These are phyloP conservation scores for Eurotiales sp. DNA, from an alignment of 2,329 filamentous ascomycete species.

Conservation along the genomic window DNA sequence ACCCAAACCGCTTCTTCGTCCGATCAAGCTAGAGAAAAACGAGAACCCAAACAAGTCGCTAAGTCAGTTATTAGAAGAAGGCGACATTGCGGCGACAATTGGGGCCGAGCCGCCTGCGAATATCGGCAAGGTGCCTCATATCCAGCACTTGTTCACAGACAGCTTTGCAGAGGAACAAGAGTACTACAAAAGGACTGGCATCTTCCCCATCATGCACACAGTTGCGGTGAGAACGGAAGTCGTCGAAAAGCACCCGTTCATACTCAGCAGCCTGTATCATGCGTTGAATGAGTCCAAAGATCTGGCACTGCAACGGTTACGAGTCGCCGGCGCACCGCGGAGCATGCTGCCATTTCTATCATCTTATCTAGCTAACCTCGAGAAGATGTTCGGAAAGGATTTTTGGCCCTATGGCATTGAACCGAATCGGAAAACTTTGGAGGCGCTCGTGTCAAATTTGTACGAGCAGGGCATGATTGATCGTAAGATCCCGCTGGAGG, in stretches of 20 bases:
- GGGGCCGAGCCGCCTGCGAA: conserved; percentile 30
- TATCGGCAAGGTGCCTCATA: conserved; percentile 21
- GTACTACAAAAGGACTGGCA: conserved; percentile 27
- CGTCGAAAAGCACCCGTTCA: conserved; percentile 27
- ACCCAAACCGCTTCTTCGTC: conserved; percentile 21
- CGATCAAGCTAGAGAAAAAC: conserved; percentile 14
- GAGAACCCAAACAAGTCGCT: conserved; percentile 23
- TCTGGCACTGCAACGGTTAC: conserved; percentile 27
- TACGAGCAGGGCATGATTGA: conserved; percentile 30
- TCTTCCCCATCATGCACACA: conserved; percentile 33
- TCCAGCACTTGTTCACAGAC: conserved; percentile 24
- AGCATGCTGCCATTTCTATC: conserved; percentile 36
- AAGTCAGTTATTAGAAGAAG: conserved; percentile 29
- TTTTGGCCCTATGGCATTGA: conserved; percentile 32
- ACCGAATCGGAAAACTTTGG: conserved; percentile 30
- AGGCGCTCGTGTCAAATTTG: conserved; percentile 26
- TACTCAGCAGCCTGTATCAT: conserved; percentile 28
- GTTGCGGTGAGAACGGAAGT: conserved; percentile 23
- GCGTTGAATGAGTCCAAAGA: conserved; percentile 31
- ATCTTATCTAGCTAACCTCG: conserved; percentile 29
- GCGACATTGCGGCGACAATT: conserved; percentile 35
- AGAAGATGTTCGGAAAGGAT: conserved; percentile 24
- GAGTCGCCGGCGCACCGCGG: conserved; percentile 22
- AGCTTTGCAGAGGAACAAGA: conserved; percentile 31
- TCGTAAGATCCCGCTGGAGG: conserved; percentile 23